A percentile compares a stretch with the other conserved stretches of the same genome.
Conservation (phyloP, 2,329 filamentous ascomycete species). For the Pseudohalonectria lignicola region DNA sequence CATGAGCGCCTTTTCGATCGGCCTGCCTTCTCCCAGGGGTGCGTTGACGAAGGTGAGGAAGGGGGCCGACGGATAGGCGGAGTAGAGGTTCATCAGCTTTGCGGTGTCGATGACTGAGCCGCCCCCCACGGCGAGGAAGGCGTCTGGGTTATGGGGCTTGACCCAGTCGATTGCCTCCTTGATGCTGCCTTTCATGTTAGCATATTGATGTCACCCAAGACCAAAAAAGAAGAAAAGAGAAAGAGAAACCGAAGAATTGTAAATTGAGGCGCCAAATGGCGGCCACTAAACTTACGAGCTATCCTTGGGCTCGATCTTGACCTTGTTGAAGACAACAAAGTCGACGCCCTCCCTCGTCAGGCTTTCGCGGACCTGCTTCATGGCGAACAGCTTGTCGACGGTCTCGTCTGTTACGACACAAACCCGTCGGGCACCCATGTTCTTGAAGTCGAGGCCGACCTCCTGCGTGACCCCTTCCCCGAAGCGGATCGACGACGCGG, state of each 20-base stretch:
- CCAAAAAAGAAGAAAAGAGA: neutral
- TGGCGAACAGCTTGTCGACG: constrained; percentile 72
- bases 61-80: constrained; percentile 68
- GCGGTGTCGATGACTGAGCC: constrained; percentile 97
- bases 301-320: constrained; percentile 87
- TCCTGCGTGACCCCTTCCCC: constrained; percentile 89
- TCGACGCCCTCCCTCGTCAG: constrained; percentile 67
- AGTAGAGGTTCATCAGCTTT: constrained; percentile 97
- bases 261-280: no score
- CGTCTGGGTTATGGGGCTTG: constrained; percentile 72
- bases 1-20: constrained; percentile 58
- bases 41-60: constrained; percentile 98
- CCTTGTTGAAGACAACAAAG: constrained; percentile 72
- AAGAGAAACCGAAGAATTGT: constrained; percentile 3
- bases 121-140: constrained; percentile 83
- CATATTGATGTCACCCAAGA: neutral
- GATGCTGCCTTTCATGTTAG: constrained; percentile 39
- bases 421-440: constrained; percentile 77
- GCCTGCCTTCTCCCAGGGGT: constrained; percentile 73
- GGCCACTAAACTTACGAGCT: constrained; percentile 65
- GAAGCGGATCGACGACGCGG: constrained; percentile 86
- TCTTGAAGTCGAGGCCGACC: constrained; percentile 95
- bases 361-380: constrained; percentile 79
- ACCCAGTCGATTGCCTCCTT: constrained; percentile 82
- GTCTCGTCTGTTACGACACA: constrained; percentile 85